Evolutionary conservation across 352 stramenopile genomes (phyloP), one percentile per base, ranked within the genome.

Genomic region (Globisporangium orthogonon): DNA sequence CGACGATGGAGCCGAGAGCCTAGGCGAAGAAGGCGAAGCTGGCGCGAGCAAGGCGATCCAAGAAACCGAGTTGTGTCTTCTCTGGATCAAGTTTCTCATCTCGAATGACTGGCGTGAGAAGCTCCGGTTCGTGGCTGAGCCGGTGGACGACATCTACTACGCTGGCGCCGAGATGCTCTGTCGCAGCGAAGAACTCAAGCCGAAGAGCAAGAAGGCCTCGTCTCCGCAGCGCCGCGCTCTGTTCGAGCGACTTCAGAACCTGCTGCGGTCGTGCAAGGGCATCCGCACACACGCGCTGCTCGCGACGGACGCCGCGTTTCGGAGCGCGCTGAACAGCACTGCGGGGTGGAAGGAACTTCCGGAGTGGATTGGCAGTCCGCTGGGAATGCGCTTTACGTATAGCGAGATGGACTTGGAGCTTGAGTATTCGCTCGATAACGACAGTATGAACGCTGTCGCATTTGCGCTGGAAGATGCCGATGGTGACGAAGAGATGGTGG

Each of bases 21-120:
- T 65, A 4, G 30, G 41, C n/a, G 52, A 11, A 31, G 0, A 9
- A 50, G n/a, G 50, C 28, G 51, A 49, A 40, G 46, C 61, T 7
- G 13, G 35, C 9, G 41, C 29, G 48, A 15, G 30, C 13, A 18
- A 62, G 43, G 28, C 48, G 43, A 7, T 13, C 4, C 58, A 45
- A 17, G 73, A 83, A 41, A 48, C 77, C 7, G 73, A 79, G 29
- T 53, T 78, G 31, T 54, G 60, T 15, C 43, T 89, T 11, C 60
- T 70, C 17, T 89, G 77, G 78, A 78, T 87, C 59, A 78, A 86
- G 45, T 73, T 83, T 18, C 62, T 89, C 57, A 59, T 79, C 23
- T 76, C 73, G 48, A 86, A 86, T 56, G 75, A 85, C 33, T 89
- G 81, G 70, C 76, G 81, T 14, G 76, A 87, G 45, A 68, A 65